These are phyloP conservation scores for Populus hybrid DNA, from an alignment of 441 rosid genomes.

Conservation along the genomic window DNA sequence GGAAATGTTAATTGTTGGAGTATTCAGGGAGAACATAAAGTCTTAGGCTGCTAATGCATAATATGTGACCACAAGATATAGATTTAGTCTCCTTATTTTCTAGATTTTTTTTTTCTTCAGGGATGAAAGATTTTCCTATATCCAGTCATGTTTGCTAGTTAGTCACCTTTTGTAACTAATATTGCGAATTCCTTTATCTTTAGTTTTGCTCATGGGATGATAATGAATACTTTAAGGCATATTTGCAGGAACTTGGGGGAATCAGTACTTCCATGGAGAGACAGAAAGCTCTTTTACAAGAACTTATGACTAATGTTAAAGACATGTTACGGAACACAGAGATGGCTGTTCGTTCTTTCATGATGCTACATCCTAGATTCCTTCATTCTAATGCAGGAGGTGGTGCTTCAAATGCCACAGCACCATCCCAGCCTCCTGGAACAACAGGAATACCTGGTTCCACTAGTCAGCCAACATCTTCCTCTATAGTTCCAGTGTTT, in stretches of 20 bases:
- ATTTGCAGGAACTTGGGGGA: conserved; percentile 88
- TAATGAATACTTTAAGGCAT: not conserved
- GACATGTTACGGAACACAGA: conserved; percentile 84
- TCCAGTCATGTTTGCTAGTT: too few species aligned
- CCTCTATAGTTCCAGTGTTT: conserved; percentile 59
- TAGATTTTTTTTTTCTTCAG: not conserved
- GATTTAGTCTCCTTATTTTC: not conserved
- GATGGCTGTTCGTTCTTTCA: conserved; percentile 84
- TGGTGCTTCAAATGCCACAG: conserved; percentile 46
- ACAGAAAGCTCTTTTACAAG: conserved; percentile 76
- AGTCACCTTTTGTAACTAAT: not conserved
- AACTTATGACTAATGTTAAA: conserved; percentile 73
- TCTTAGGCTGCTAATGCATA: not conserved
- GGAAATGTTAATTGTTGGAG: not conserved
- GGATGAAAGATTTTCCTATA: too few species aligned
- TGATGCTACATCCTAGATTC: conserved; percentile 77
- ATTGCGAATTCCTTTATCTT: not conserved
- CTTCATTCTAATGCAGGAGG: conserved; percentile 45
- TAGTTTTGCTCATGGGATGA: not conserved
- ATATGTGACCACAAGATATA: not conserved
- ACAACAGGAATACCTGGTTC: conserved; percentile 45
- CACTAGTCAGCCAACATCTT: conserved; percentile 48
- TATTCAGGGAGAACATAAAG: not conserved
- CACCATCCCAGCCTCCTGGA: conserved; percentile 67
- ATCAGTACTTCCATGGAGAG: conserved; percentile 75